Percentiles rank a stretch among this genome's conserved stretches.
These are phyloP conservation scores for Leucosporidium scottii DNA, from an alignment of 768 basidiomycete genomes.

Conservation along the genomic window DNA sequence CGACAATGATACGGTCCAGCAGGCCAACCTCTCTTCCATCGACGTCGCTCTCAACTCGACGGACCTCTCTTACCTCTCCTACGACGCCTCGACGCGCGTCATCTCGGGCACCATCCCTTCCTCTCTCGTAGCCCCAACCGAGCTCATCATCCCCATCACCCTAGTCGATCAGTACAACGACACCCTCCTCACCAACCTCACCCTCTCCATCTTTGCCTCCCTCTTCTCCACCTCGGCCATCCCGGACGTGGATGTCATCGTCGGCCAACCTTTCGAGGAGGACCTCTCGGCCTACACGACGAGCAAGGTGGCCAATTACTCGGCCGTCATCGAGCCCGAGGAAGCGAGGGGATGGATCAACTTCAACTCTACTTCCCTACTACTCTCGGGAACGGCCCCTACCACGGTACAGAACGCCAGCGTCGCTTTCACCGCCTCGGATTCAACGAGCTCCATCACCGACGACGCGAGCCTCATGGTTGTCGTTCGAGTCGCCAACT, in stretches of 20 bases:
- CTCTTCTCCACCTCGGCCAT: constrained; percentile 52
- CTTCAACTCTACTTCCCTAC: constrained; percentile 23
- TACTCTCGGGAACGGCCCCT: constrained; percentile 32
- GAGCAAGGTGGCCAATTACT: constrained; percentile 10
- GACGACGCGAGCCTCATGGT: constrained; percentile 23
- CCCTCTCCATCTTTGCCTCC: constrained; percentile 61
- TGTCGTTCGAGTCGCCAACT: constrained; percentile 10
- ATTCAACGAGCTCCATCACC: constrained; percentile 8
- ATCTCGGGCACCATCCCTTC: constrained; percentile 61
- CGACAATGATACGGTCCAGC: constrained; percentile 58
- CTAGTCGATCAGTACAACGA: constrained; percentile 61
- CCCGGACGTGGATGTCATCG: constrained; percentile 28
- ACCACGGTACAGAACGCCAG: constrained; percentile 16
- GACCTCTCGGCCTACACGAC: constrained; percentile 22
- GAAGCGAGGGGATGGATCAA: constrained; percentile 27
- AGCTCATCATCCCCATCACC: constrained; percentile 53
- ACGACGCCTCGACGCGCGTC: constrained; percentile 53
- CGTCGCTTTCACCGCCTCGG: constrained; percentile 26
- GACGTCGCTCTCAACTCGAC: constrained; percentile 50
- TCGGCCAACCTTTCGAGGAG: constrained; percentile 26
- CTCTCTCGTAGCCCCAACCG: constrained; percentile 41
- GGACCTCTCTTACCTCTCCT: constrained; percentile 48
- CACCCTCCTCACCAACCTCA: constrained; percentile 56
- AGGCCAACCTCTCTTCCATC: constrained; percentile 54
- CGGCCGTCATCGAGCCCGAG: constrained; percentile 24